Percentiles rank a stretch among this genome's conserved stretches.
These are phyloP conservation scores for Streptanthus diversifolius DNA, from an alignment of 345 rosid species.

Conservation along the genomic window DNA sequence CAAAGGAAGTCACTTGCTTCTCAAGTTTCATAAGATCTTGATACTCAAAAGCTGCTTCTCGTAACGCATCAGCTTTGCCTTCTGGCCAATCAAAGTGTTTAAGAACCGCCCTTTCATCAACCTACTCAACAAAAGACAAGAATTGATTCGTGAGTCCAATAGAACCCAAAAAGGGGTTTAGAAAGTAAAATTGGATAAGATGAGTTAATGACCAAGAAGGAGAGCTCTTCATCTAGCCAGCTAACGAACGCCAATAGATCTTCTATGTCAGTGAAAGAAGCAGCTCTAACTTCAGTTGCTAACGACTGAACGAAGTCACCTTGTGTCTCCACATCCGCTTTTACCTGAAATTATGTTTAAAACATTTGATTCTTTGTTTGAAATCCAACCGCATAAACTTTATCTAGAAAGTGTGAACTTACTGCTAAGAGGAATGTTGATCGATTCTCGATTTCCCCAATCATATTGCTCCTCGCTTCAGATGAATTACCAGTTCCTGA, in stretches of 20 bases:
- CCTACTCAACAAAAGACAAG: constrained; percentile 38
- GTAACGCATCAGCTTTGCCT: constrained; percentile 91
- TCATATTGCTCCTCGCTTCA: constrained; percentile 90
- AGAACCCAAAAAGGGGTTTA: neutral
- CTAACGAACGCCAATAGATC: constrained; percentile 87
- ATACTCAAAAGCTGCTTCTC: constrained; percentile 97
- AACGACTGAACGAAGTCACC: constrained; percentile 96
- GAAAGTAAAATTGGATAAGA: neutral
- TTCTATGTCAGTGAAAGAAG: constrained; percentile 64
- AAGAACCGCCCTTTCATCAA: constrained; percentile 95
- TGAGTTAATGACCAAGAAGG: constrained; percentile 62
- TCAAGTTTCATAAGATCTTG: constrained; percentile 90
- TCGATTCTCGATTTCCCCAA: constrained; percentile 90
- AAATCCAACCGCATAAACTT: neutral
- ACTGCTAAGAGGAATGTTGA: constrained; percentile 95
- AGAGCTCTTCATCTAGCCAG: constrained; percentile 99
- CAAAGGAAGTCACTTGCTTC: constrained; percentile 71
- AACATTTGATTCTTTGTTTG: neutral
- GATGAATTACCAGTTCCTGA: constrained; percentile 59
- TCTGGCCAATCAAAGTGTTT: constrained; percentile 99
- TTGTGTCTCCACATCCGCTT: constrained; percentile 98
- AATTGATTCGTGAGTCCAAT: neutral
- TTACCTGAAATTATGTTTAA: constrained; percentile 52
- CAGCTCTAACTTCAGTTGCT: constrained; percentile 84
- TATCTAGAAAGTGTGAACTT: constrained; percentile 11